A percentile compares a stretch with the other conserved stretches of the same genome.
Evolutionary conservation across 176 grass and related monocot genomes (phyloP).

Genomic region (Aegilops speltoides): DNA sequence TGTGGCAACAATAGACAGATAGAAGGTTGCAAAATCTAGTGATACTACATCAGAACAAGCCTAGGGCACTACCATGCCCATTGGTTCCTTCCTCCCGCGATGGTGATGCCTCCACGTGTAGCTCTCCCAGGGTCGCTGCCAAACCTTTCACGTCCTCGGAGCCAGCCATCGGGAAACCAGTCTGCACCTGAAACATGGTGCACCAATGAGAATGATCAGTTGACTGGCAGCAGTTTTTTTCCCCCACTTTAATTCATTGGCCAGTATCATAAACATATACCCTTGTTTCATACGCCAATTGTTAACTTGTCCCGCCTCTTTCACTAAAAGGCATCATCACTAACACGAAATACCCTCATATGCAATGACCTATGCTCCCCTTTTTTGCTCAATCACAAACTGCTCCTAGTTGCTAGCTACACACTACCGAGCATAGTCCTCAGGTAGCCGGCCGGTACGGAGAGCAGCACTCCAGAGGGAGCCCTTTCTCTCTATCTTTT

Average conservation of each 20-base stretch:
- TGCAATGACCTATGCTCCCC: neutral
- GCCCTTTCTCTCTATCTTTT: neutral
- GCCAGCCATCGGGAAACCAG: conserved; percentile 2
- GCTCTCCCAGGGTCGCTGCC: neutral
- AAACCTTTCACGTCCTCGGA: neutral
- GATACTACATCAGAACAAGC: conserved; percentile 11
- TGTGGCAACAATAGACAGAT: neutral
- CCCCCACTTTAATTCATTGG: neutral
- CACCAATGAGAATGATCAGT: neutral
- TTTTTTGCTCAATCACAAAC: neutral
- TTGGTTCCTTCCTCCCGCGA: neutral
- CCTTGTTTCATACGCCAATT: neutral
- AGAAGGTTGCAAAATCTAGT: neutral
- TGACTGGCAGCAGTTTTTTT: too few relatives aligned
- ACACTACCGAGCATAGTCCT: neutral
- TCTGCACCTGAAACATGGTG: neutral
- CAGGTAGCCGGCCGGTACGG: neutral
- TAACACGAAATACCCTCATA: neutral
- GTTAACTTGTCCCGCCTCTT: neutral
- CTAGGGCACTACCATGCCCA: neutral
- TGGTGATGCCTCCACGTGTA: conserved; percentile 14
- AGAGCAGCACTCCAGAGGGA: neutral
- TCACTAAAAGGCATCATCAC: neutral
- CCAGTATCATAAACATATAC: neutral
- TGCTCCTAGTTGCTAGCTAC: neutral